Evolutionary conservation across 768 basidiomycete genomes (phyloP).

Genomic region (Kwoniella sp.): DNA sequence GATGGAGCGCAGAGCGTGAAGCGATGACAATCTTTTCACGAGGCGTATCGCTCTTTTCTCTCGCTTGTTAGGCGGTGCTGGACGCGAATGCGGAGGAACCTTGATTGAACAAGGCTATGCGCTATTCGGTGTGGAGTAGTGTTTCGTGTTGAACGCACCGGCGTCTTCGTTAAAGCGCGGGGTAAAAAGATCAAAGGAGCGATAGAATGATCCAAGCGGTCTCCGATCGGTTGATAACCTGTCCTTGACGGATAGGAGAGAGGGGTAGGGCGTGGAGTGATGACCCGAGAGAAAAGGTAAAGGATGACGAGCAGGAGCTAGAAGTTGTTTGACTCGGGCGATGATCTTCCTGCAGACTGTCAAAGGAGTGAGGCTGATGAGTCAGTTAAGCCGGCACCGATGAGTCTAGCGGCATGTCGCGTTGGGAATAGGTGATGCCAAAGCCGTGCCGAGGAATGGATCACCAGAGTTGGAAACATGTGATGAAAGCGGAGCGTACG

Average conservation of each 20-base stretch:
- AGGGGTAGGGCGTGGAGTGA: neutral
- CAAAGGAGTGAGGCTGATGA: neutral
- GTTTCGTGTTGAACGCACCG: neutral
- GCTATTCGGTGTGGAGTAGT: neutral
- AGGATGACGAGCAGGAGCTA: neutral
- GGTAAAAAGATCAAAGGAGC: neutral
- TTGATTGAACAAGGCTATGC: slow-evolving; percentile 1
- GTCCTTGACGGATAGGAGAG: neutral
- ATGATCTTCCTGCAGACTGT: neutral
- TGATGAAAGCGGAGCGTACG: neutral
- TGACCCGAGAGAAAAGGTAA: neutral
- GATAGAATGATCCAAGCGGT: neutral
- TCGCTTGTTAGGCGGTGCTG: neutral
- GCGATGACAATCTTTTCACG: neutral
- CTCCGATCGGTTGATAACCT: neutral
- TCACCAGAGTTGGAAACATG: neutral
- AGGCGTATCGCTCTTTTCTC: neutral
- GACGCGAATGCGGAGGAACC: neutral
- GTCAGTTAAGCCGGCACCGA: neutral
- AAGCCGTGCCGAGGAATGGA: neutral
- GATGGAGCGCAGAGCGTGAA: neutral
- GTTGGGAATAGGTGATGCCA: too few species aligned
- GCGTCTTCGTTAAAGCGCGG: neutral
- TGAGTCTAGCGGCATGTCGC: neutral
- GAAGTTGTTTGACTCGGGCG: neutral